Base-by-base conservation (phyloP, 2,329 filamentous ascomycete species). In the Epichloe sp. region DNA sequence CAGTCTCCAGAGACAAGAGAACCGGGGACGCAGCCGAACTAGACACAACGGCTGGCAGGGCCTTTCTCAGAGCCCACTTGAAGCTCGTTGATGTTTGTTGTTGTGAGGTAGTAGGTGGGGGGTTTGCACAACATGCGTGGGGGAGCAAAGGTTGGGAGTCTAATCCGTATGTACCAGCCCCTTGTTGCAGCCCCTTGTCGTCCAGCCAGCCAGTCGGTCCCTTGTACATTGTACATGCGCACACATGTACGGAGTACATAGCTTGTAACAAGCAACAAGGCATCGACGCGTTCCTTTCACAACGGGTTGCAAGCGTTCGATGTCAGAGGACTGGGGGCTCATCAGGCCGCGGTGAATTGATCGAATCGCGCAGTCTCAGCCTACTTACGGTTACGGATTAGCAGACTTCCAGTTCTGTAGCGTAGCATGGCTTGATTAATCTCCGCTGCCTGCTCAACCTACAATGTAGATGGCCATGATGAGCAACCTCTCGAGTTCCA, bases 11-110 rank as follows among this genome's bases (percentile, higher is more conserved):
- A 44, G 47, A 44, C 42, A 44, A 26, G 17, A 43, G 34, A 44
- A 26, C 49, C 49, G 52, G 52, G 34, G 48, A 45, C 40, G 52
- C 47, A 49, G 44, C 52, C 52, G 52, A 53, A 45, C 35, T 35
- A 36, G 44, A 47, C 51, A 47, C 48, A 48, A 53, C 35, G 48
- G 52, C 38, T 41, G 46, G 41, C 36, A 48, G 46, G 46, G 50
- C 46, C 50, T 23, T 41, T 19, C 34, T 47, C 44, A 44, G 35
- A 41, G 37, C 34, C 43, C 49, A 46, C 36, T 23, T 34, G 43
- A 34, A 34, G 43, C 26, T 17, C 11, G 26, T 17, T 26, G 21
- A 43, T 31, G 19, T 37, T 23, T 31, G 19, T 37, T 23, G 48
- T 49, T 14, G 40, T 31, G 34, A n/a, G 31, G 23, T 7, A 23